A percentile compares a stretch with the other conserved stretches of the same genome.
These are phyloP conservation scores for Prunus yedoensis DNA, from an alignment of 331 rosid genomes.

Conservation along the genomic window DNA sequence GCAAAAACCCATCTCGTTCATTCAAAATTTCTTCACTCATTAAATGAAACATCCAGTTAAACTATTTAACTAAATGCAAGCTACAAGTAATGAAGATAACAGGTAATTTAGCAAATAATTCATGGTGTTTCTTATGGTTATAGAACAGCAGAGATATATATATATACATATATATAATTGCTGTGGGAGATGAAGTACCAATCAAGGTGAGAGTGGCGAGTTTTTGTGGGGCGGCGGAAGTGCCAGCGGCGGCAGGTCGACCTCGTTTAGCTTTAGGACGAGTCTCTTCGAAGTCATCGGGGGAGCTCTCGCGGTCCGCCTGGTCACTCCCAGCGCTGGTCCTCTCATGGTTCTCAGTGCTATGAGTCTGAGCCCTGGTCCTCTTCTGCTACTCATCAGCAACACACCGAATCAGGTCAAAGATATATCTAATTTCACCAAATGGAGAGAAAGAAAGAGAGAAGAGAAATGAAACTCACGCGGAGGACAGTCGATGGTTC, in stretches of 20 bases:
- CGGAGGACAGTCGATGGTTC: conserved; percentile 58
- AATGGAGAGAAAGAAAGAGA: not conserved
- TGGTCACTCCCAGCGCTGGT: conserved; percentile 48
- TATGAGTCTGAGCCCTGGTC: conserved; percentile 50
- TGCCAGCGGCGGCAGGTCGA: conserved; percentile 43
- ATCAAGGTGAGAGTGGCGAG: conserved; percentile 51
- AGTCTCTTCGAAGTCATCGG: conserved; percentile 60
- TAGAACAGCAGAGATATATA: too few species aligned
- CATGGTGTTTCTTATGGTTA: not conserved
- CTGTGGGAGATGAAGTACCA: conserved; percentile 38
- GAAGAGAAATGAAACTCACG: conserved; percentile 44
- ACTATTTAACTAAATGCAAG: not conserved
- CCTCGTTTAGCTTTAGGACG: conserved; percentile 62
- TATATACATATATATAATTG: not conserved
- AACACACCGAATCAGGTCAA: conserved; percentile 27
- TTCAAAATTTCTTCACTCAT: not conserved
- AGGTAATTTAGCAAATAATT: not conserved
- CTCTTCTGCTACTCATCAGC: conserved; percentile 57
- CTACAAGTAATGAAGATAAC: not conserved
- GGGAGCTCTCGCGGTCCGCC: conserved; percentile 72
- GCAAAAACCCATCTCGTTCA: not conserved
- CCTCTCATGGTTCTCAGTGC: conserved; percentile 35
- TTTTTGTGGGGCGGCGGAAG: conserved; percentile 37
- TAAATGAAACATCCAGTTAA: not conserved
- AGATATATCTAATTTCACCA: not conserved